Evolutionary conservation across 1,139 yeast species (phyloP).

Genomic region (Candida frijolesensis): DNA sequence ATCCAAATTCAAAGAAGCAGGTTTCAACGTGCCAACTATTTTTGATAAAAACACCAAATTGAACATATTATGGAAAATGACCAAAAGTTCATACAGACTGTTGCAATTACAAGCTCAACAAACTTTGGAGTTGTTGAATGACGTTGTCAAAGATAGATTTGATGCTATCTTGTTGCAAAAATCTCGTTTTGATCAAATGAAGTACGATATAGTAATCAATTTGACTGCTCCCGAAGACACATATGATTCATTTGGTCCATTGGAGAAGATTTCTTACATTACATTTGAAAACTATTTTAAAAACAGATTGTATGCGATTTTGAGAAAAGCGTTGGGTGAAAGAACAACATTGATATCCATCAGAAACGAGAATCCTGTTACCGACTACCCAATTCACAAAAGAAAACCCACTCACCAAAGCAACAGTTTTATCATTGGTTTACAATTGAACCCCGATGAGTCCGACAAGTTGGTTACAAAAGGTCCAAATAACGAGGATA

Average conservation of each 20-base stretch:
- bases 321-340: constrained; percentile 67
- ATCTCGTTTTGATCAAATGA: constrained; percentile 55
- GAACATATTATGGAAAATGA: constrained; percentile 82
- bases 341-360: constrained; percentile 55
- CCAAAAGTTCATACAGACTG: constrained; percentile 62
- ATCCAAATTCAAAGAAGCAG: constrained; percentile 57
- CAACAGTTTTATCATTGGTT: constrained; percentile 55
- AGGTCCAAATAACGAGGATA: constrained; percentile 74
- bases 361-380: constrained; percentile 25
- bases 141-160: constrained; percentile 82
- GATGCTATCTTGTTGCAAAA: constrained; percentile 77
- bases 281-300: constrained; percentile 69
- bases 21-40: constrained; percentile 72
- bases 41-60: constrained; percentile 75
- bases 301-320: constrained; percentile 59
- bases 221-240: constrained; percentile 46
- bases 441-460: constrained; percentile 71
- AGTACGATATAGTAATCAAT: constrained; percentile 65
- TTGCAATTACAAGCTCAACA: constrained; percentile 68
- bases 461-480: constrained; percentile 80
- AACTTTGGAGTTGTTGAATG: constrained; percentile 70
- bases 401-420: constrained; percentile 52
- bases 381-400: constrained; percentile 52
- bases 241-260: constrained; percentile 58
- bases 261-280: constrained; percentile 72